Conservation (phyloP, 169 alveolate species). For the Theileria equi region DNA sequence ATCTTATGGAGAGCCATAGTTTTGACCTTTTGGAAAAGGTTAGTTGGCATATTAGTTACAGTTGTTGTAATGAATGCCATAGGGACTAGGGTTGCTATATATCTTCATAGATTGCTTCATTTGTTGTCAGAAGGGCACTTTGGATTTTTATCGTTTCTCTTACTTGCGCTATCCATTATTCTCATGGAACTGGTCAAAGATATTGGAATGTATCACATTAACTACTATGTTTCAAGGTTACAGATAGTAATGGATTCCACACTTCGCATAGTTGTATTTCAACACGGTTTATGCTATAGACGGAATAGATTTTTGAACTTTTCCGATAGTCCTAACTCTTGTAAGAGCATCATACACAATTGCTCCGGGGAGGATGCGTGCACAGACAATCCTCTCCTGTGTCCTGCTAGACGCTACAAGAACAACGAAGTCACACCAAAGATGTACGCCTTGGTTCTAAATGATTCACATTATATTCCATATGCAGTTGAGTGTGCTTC, state of each 20-base stretch:
- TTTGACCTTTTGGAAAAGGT: constrained; percentile 26
- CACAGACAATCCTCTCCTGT: constrained; percentile 23
- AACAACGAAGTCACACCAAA: constrained; percentile 38
- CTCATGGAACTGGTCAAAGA: constrained; percentile 7
- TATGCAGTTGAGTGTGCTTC: constrained; percentile 28
- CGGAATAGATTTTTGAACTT: constrained; percentile 6
- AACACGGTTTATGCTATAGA: constrained; percentile 53
- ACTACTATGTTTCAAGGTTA: constrained; percentile 27
- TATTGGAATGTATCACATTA: constrained; percentile 26
- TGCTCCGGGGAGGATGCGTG: constrained; percentile 29
- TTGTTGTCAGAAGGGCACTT: background rate
- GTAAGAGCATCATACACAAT: constrained; percentile 29
- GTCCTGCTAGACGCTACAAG: constrained; percentile 52
- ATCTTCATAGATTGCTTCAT: background rate
- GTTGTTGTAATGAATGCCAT: constrained; percentile 1
- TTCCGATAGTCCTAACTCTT: background rate
- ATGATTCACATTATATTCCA: constrained; percentile 24
- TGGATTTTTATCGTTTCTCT: background rate
- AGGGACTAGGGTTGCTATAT: constrained; percentile 20
- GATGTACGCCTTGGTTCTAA: constrained; percentile 26
- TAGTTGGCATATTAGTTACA: constrained; percentile 9
- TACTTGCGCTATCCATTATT: background rate
- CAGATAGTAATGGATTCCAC: constrained; percentile 23
- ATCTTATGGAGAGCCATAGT: constrained; percentile 25
- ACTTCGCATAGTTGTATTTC: constrained; percentile 42